Conservation (phyloP, 331 rosid species). For the Phaseolus coccineus region DNA sequence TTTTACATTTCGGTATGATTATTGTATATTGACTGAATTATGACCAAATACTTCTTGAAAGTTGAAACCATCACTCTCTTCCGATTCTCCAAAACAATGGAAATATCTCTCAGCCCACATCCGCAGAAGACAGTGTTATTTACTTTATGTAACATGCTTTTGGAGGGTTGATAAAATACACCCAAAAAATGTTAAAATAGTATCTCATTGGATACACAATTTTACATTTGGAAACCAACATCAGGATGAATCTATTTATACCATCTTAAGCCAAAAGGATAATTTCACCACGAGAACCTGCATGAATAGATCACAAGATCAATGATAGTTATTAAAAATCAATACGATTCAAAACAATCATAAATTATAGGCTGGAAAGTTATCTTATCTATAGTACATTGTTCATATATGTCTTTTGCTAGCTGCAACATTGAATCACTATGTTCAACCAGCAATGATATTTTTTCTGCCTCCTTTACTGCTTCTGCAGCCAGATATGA, state of each 20-base stretch:
- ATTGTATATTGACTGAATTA: no score
- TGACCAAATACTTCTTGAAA: no score
- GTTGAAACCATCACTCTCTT: no score
- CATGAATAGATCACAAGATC: slow-evolving; percentile 37
- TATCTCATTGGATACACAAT: slow-evolving; percentile 37
- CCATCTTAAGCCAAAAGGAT: slow-evolving; percentile 46
- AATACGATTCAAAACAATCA: slow-evolving; percentile 16
- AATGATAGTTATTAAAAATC: slow-evolving; percentile 30
- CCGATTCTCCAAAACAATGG: no score
- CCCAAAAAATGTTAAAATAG: not conserved
- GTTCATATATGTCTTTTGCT: slow-evolving; percentile 52
- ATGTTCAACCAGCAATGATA: slow-evolving; percentile 47
- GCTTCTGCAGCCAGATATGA: slow-evolving; percentile 61
- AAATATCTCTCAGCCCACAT: no score
- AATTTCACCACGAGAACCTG: slow-evolving; percentile 68
- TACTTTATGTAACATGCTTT: no score
- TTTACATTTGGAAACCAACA: slow-evolving; percentile 43
- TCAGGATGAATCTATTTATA: slow-evolving; percentile 30
- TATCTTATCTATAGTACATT: slow-evolving; percentile 51
- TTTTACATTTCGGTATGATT: no score
- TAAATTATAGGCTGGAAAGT: not conserved
- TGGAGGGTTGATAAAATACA: not conserved
- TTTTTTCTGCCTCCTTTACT: slow-evolving; percentile 53
- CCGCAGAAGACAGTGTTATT: no score
- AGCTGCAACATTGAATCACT: slow-evolving; percentile 53